These are phyloP conservation scores for Yarrowia sp. DNA, from an alignment of 805 yeast species.

Conservation along the genomic window DNA sequence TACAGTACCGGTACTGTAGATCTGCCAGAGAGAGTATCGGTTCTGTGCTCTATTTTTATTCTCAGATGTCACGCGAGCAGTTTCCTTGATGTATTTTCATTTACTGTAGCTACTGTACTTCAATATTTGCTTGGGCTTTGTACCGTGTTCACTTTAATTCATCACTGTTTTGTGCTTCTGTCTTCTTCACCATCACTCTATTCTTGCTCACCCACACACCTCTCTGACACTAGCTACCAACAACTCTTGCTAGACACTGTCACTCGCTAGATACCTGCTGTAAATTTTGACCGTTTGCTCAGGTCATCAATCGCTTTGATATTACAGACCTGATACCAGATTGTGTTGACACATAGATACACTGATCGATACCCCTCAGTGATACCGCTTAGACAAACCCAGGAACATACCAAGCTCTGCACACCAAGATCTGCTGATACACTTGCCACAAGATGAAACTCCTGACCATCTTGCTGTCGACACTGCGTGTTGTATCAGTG, in stretches of 20 bases:
- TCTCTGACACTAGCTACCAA: neutral
- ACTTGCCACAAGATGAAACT: neutral
- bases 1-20: too few relatives aligned
- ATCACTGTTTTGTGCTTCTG: neutral
- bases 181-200: conserved; percentile 13
- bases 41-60: too few relatives aligned
- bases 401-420: too few relatives aligned
- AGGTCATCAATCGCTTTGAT: too few relatives aligned
- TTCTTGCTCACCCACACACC: neutral
- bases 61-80: too few relatives aligned
- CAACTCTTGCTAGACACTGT: neutral
- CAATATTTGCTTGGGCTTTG: too few relatives aligned
- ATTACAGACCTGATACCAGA: neutral
- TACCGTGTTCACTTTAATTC: neutral
- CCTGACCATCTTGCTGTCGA: neutral
- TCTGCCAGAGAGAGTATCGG: too few relatives aligned
- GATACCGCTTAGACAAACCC: too few relatives aligned
- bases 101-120: too few relatives aligned
- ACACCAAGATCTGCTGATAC: neutral
- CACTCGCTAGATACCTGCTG: conserved; percentile 5
- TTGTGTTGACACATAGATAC: too few relatives aligned
- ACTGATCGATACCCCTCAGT: too few relatives aligned
- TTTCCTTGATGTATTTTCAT: too few relatives aligned
- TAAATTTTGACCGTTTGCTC: neutral
- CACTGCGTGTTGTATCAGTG: neutral